Evolutionary conservation across 2,329 filamentous ascomycete genomes (phyloP).

Genomic region (Epichloe elymi): DNA sequence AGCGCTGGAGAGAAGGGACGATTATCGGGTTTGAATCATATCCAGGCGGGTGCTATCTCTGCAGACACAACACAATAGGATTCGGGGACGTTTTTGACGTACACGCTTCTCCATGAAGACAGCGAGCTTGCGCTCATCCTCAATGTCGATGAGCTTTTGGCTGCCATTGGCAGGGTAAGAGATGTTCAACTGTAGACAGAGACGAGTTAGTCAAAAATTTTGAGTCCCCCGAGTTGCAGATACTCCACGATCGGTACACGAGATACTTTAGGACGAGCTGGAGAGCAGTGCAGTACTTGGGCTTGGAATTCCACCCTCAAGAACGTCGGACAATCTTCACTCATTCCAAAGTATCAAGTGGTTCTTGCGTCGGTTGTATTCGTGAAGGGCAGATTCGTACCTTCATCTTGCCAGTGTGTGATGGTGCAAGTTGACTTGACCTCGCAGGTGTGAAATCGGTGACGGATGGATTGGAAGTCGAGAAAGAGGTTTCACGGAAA

Average conservation of each 20-base stretch:
- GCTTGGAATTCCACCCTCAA: neutral
- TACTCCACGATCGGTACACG: neutral
- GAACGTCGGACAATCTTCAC: neutral
- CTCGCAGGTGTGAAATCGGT: slow-evolving; percentile 25
- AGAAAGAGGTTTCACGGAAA: slow-evolving; percentile 13
- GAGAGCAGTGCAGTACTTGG: no score
- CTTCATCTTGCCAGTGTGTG: slow-evolving; percentile 35
- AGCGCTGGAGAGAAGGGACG: neutral
- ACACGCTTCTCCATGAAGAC: slow-evolving; percentile 98
- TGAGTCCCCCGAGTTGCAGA: neutral
- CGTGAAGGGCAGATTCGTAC: slow-evolving; percentile 17
- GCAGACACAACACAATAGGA: neutral
- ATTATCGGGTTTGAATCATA: neutral
- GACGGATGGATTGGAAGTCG: slow-evolving; percentile 12
- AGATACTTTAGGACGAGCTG: neutral
- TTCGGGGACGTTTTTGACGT: slow-evolving; percentile 27
- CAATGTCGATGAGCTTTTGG: slow-evolving; percentile 97
- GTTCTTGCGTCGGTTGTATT: neutral
- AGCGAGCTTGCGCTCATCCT: slow-evolving; percentile 98
- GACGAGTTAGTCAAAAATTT: slow-evolving; percentile 18
- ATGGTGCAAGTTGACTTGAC: slow-evolving; percentile 32
- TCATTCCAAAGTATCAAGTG: neutral
- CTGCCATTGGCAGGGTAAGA: slow-evolving; percentile 97
- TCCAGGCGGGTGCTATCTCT: neutral
- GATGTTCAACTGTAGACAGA: slow-evolving; percentile 44